Evolutionary conservation across 1,139 yeast genomes (phyloP).

Genomic region (Protomyces lactucae-debilis): DNA sequence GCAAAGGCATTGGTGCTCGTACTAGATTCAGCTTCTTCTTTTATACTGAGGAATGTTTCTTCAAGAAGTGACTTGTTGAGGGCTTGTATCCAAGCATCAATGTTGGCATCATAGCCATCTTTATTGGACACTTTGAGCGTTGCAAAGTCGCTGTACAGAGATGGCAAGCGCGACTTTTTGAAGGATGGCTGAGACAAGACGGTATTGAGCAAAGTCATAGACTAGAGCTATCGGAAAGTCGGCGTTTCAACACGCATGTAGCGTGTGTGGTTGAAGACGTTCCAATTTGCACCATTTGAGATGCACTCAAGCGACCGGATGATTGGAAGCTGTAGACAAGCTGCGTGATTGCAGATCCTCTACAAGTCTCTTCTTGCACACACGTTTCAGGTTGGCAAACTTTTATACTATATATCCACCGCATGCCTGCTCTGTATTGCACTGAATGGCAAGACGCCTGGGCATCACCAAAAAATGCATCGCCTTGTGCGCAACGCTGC

Average conservation of each 20-base stretch:
- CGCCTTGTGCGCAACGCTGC: background rate
- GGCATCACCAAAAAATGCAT: background rate
- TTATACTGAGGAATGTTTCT: conserved; percentile 10
- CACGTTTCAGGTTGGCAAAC: too few species aligned
- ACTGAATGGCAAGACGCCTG: background rate
- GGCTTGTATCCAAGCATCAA: conserved; percentile 56
- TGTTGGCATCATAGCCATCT: conserved; percentile 67
- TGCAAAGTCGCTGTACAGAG: conserved; percentile 60
- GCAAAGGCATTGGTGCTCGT: background rate
- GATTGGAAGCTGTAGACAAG: too few species aligned
- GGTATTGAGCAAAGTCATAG: background rate
- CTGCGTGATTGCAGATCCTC: too few species aligned
- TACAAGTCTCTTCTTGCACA: too few species aligned
- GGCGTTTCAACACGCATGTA: too few species aligned
- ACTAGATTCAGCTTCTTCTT: background rate
- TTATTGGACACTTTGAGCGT: conserved; percentile 51
- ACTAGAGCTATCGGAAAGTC: too few species aligned
- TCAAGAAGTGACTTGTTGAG: conserved; percentile 37
- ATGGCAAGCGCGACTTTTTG: conserved; percentile 46
- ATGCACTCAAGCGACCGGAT: too few species aligned
- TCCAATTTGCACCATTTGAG: too few species aligned
- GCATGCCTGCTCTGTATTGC: too few species aligned
- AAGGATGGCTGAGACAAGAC: conserved; percentile 5
- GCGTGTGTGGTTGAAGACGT: too few species aligned
- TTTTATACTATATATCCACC: too few species aligned